Base-by-base conservation (phyloP, 2,329 filamentous ascomycete species). In the Fusarium tricinctum region DNA sequence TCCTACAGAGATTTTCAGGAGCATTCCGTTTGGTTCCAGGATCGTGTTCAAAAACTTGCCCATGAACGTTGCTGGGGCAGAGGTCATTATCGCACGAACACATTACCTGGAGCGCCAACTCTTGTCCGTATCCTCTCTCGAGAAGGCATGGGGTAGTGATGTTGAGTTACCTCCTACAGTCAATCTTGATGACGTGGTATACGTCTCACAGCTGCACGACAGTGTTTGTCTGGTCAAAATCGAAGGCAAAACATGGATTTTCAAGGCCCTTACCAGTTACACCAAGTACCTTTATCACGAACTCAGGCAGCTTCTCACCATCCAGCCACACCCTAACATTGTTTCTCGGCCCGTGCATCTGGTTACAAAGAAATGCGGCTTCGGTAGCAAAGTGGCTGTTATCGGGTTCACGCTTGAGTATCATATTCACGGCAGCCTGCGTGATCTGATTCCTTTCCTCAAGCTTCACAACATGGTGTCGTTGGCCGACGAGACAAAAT, bases 251-350 rank as follows among this genome's bases (percentile, higher is more conserved):
- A 74, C 80, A 4, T 85, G 82, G 79, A 84, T 88, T 57, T 82
- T 90, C 76, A 90, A 90, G 73, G 85, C 86, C 5, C 74, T 89
- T 42, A 85, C 84, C 4, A 86, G 84, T 75, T 84, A 82, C 66
- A 81, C 85, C 62, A 88, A 88, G 71, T 89, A 86, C 70, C 78
- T 90, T 38, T 89, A 89, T 72, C 86, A 89, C 68, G 88, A 90
- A 74, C 79, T 90, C 19, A 83, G 83, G 54, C 82, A 83, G 23
- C 81, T 90, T 3, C 82, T 89, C 53, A 80, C 75, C 28, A 80
- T 88, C 45, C 78, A 81, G 28, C 79, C 83, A 4, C 86, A 90
- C 69, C 78, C 79, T 3, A 84, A 86, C 73, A 77, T 89, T 58
- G 83, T 89, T 48, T 76, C 81, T 23, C 78, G 78, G 10, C 88